phyloP scores from a whole-genome alignment of 495 filamentous ascomycete genomes.

The Aspergillus funiculosus region DNA sequence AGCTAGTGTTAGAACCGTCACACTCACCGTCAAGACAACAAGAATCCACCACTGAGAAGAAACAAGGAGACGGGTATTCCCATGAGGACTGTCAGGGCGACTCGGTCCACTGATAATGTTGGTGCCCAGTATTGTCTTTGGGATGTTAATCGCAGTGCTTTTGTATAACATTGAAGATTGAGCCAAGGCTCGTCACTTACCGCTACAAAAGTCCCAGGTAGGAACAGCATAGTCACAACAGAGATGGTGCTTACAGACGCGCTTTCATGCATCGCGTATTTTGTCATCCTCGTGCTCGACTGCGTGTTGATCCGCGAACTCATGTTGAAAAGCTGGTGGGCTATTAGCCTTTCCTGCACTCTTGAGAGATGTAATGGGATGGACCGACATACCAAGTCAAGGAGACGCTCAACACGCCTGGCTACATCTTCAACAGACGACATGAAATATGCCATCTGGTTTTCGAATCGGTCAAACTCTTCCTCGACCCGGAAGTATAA shows the following conservation, averaged over 20 bases:
- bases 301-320: conserved; percentile 10
- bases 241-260: conserved; percentile 10
- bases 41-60: conserved; percentile 12
- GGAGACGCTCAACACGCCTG: conserved; percentile 3
- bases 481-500: conserved; percentile 11
- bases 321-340: conserved; percentile 5
- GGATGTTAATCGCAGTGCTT: not conserved
- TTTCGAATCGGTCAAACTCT: conserved; percentile 12
- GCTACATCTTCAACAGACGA: conserved; percentile 12
- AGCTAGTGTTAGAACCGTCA: conserved; percentile 2
- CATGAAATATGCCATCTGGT: conserved; percentile 12
- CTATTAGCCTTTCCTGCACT: not conserved
- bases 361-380: not conserved
- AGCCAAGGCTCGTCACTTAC: too few relatives aligned
- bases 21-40: not conserved
- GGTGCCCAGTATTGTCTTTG: conserved; percentile 6
- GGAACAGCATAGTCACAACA: conserved; percentile 11
- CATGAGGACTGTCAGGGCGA: not conserved
- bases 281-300: conserved; percentile 12
- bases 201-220: conserved; percentile 9
- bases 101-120: conserved; percentile 7
- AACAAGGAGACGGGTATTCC: not conserved
- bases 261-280: conserved; percentile 13
- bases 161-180: too few relatives aligned
- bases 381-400: conserved; percentile 4